Conservation (phyloP, 202 grass and related monocot genomes). For the Schoenoplectus triqueter region DNA sequence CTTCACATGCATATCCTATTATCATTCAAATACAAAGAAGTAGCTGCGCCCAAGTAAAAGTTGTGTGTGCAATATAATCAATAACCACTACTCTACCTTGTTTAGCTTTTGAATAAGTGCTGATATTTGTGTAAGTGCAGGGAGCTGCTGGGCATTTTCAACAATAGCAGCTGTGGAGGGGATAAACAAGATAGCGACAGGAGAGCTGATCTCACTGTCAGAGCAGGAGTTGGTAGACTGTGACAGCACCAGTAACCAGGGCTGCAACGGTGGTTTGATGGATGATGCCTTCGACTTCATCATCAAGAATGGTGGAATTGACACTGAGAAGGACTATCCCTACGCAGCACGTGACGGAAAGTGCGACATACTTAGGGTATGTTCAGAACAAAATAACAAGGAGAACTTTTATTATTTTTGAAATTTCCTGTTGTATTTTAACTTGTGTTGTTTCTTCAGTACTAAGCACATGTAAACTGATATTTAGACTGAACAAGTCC, state of each 20-base stretch:
- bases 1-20: background rate
- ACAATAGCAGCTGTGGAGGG: conserved; percentile 73
- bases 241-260: conserved; percentile 55
- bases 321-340: conserved; percentile 82
- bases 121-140: conserved; percentile 42
- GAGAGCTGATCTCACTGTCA: conserved; percentile 63
- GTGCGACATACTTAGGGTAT: conserved; percentile 73
- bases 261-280: conserved; percentile 86
- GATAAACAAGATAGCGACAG: conserved; percentile 78
- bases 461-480: background rate
- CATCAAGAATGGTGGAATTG: conserved; percentile 77
- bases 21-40: background rate
- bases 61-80: background rate
- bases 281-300: conserved; percentile 79
- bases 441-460: background rate
- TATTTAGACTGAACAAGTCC: background rate
- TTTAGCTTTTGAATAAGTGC: background rate
- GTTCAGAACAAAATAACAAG: background rate
- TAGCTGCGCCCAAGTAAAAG: background rate
- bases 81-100: background rate
- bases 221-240: conserved; percentile 91
- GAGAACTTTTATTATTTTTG: background rate
- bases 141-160: conserved; percentile 94
- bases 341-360: conserved; percentile 61
- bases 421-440: background rate